These are phyloP conservation scores for Lentinula lateritia DNA, from an alignment of 768 basidiomycete species.

Conservation along the genomic window DNA sequence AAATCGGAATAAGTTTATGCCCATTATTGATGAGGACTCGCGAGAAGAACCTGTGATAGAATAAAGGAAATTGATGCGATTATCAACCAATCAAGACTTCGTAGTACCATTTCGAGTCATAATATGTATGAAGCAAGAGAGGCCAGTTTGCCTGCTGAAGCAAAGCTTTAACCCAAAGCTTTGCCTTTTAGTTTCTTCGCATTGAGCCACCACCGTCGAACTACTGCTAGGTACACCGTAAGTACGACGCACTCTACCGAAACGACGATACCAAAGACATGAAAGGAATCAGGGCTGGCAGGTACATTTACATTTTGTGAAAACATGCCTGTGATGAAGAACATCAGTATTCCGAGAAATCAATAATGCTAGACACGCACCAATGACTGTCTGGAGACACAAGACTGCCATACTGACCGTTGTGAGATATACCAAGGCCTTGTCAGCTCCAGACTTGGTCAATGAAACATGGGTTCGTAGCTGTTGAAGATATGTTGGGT, in stretches of 20 bases:
- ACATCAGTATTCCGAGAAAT: background rate
- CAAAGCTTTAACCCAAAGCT: background rate
- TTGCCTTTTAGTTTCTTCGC: conserved; percentile 36
- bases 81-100: background rate
- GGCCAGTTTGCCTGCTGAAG: background rate
- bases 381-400: conserved; percentile 55
- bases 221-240: conserved; percentile 35
- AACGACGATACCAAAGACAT: conserved; percentile 54
- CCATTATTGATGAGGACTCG: conserved; percentile 2
- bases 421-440: conserved; percentile 60
- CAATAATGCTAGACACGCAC: conserved; percentile 27
- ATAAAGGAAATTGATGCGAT: background rate
- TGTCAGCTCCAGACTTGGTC: conserved; percentile 59
- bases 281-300: conserved; percentile 41
- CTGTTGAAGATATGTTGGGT: conserved; percentile 80
- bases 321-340: conserved; percentile 44
- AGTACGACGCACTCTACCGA: conserved; percentile 39
- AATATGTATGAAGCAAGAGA: background rate
- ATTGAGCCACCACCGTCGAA: conserved; percentile 60
- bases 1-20: background rate
- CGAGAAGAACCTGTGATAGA: conserved; percentile 2
- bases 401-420: conserved; percentile 63
- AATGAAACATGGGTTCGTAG: conserved; percentile 57
- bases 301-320: conserved; percentile 68
- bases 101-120: background rate